A percentile compares a stretch with the other conserved stretches of the same genome.
Conservation (phyloP, 116 monocot species). For the Cymodocea nodosa region DNA sequence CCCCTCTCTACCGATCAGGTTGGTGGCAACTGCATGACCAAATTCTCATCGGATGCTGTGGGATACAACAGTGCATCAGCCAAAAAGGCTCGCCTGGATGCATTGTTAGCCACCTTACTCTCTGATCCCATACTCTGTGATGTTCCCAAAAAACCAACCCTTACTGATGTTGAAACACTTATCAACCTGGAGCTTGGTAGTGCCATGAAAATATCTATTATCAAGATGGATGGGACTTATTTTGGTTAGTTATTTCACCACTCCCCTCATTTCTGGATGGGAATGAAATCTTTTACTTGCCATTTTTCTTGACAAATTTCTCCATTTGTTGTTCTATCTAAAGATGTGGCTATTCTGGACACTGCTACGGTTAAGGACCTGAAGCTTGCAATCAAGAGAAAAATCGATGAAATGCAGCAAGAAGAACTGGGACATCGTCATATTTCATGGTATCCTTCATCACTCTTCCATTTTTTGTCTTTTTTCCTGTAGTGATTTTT, state of each 20-base stretch:
- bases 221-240: conserved; percentile 72
- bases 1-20: neutral
- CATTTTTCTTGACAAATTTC: neutral
- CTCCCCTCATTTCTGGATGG: neutral
- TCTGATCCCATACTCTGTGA: conserved; percentile 67
- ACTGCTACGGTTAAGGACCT: conserved; percentile 86
- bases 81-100: conserved; percentile 57
- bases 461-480: neutral
- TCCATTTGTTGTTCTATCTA: neutral
- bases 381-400: conserved; percentile 64
- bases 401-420: conserved; percentile 73
- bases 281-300: neutral
- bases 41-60: conserved; percentile 24
- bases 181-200: conserved; percentile 83
- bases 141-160: conserved; percentile 72
- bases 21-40: neutral
- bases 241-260: conserved; percentile 32
- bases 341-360: conserved; percentile 70
- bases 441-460: conserved; percentile 61
- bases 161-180: conserved; percentile 72
- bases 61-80: conserved; percentile 34
- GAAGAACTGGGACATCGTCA: conserved; percentile 79
- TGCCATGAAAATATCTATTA: conserved; percentile 63
- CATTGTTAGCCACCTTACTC: conserved; percentile 60
- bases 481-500: neutral